These are phyloP conservation scores for Senecio squalidus DNA, from an alignment of 140 eudicot species.

Conservation along the genomic window DNA sequence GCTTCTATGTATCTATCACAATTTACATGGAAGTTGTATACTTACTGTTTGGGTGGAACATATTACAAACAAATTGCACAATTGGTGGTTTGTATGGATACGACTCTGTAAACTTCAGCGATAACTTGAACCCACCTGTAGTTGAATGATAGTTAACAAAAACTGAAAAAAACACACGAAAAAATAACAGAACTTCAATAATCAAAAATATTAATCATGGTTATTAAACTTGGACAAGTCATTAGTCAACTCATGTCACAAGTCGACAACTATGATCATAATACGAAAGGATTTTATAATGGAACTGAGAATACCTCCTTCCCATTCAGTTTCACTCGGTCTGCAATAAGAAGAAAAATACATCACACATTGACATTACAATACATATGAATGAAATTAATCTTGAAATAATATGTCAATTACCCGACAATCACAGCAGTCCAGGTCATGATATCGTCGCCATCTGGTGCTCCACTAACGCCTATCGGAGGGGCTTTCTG, in stretches of 20 bases:
- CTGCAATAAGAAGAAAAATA: slow-evolving; percentile 43
- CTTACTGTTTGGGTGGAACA: slow-evolving; percentile 96
- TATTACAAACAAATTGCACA: slow-evolving; percentile 72
- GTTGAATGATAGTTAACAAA: not conserved
- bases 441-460: slow-evolving; percentile 55
- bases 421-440: slow-evolving; percentile 65
- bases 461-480: slow-evolving; percentile 64
- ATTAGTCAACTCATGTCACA: no score
- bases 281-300: no score
- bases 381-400: not conserved
- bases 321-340: slow-evolving; percentile 69
- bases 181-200: no score
- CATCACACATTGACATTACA: not conserved
- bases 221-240: no score
- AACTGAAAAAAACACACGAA: not conserved
- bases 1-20: no score
- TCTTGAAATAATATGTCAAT: not conserved
- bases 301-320: slow-evolving; percentile 39
- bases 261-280: no score
- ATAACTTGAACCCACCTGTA: slow-evolving; percentile 67
- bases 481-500: slow-evolving; percentile 54
- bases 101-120: slow-evolving; percentile 61
- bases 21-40: no score
- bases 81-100: slow-evolving; percentile 88
- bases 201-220: no score